These are phyloP conservation scores for Blastomyces gilchristii DNA, from an alignment of 2,329 filamentous ascomycete species.

Conservation along the genomic window DNA sequence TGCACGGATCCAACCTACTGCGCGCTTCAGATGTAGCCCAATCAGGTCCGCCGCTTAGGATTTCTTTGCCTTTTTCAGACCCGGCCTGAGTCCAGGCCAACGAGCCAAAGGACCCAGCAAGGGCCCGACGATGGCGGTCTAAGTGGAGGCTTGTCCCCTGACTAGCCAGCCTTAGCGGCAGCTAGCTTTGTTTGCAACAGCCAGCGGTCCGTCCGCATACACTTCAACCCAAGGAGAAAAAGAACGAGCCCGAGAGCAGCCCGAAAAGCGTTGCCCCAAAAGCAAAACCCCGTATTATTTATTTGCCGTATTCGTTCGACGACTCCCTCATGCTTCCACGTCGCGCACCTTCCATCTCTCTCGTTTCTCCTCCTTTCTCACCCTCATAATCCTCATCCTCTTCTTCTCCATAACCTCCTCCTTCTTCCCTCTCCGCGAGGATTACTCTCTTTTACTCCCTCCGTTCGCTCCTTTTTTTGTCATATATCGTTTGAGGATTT, in stretches of 20 bases:
- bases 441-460: conserved; percentile 1
- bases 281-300: neutral
- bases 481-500: neutral
- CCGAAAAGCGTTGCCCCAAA: neutral
- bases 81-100: neutral
- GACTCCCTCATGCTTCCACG: neutral
- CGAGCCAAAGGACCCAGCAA: neutral
- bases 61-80: neutral
- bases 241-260: neutral
- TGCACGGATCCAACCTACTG: neutral
- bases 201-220: neutral
- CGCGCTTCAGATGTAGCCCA: neutral
- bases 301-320: neutral
- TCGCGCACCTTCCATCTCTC: too few relatives aligned
- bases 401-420: neutral
- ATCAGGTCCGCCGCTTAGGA: neutral
- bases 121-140: neutral
- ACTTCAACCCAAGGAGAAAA: neutral
- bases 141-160: neutral
- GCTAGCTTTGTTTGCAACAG: neutral
- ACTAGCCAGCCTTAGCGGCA: neutral
- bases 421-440: neutral
- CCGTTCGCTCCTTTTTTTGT: neutral
- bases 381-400: neutral
- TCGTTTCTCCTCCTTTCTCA: neutral